Evolutionary conservation across 352 stramenopile genomes (phyloP).

Genomic region (Pythium aristosporum): DNA sequence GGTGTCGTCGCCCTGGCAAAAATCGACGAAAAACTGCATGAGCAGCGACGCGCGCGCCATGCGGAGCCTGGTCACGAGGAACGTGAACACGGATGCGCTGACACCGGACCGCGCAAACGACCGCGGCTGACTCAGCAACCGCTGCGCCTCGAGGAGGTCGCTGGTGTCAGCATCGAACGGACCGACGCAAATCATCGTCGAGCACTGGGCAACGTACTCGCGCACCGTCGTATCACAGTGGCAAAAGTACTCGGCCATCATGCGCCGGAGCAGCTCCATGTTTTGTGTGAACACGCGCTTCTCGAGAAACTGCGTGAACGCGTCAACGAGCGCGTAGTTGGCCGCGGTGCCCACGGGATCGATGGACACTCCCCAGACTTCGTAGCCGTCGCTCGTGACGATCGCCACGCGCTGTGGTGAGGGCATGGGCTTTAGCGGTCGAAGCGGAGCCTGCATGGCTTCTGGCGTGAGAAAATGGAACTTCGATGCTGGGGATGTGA

Average conservation of each 20-base stretch:
- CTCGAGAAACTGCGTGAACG: slow-evolving; percentile 59
- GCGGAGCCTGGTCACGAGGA: slow-evolving; percentile 17
- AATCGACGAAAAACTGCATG: slow-evolving; percentile 43
- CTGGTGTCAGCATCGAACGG: slow-evolving; percentile 4
- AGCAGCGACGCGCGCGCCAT: slow-evolving; percentile 8
- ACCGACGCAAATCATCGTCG: slow-evolving; percentile 12
- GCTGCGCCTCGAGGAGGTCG: not conserved
- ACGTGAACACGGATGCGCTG: slow-evolving; percentile 14
- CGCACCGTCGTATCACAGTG: slow-evolving; percentile 45
- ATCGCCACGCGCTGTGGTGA: slow-evolving; percentile 13
- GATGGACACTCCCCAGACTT: not conserved
- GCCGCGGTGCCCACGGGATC: slow-evolving; percentile 3
- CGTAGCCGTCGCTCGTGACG: slow-evolving; percentile 23
- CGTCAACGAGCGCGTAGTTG: slow-evolving; percentile 40
- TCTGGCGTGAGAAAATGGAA: no score
- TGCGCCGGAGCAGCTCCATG: slow-evolving; percentile 48
- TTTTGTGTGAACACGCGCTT: slow-evolving; percentile 43
- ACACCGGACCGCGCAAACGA: not conserved
- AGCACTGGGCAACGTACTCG: slow-evolving; percentile 34
- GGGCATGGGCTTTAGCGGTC: not conserved
- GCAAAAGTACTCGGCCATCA: slow-evolving; percentile 54
- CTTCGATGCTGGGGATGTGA: not conserved
- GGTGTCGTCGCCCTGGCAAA: slow-evolving; percentile 41
- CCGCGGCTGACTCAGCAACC: not conserved
- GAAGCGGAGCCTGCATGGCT: not conserved